Evolutionary conservation across 345 rosid genomes (phyloP).

Genomic region (Lepidium sativum): DNA sequence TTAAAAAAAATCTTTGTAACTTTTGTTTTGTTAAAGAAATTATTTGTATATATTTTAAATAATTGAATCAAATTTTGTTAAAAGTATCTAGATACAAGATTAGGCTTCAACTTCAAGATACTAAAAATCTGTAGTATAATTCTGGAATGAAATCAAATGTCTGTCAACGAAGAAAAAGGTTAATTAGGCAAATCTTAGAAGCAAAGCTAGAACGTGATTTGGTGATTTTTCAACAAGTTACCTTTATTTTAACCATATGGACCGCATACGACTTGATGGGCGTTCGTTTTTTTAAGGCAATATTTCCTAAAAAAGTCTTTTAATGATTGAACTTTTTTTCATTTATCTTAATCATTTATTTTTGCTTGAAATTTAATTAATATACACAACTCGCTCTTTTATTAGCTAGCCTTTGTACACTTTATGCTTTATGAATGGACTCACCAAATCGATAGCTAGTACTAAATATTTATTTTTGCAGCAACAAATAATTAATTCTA

Average conservation of each 20-base stretch:
- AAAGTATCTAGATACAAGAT: not conserved
- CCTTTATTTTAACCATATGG: conserved; percentile 1
- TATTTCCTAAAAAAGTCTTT: not conserved
- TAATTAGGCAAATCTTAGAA: conserved; percentile 20
- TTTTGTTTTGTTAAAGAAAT: no score
- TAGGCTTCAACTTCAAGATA: not conserved
- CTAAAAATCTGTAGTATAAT: not conserved
- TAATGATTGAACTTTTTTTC: not conserved
- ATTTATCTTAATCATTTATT: not conserved
- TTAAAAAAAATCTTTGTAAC: no score
- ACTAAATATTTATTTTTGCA: not conserved
- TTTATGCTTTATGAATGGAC: conserved; percentile 18
- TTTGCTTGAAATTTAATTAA: not conserved
- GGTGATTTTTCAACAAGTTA: conserved; percentile 5
- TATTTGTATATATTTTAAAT: not conserved
- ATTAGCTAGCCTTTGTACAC: not conserved
- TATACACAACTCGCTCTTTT: not conserved
- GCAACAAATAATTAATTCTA: not conserved
- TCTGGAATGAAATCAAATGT: not conserved
- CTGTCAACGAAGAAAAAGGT: not conserved
- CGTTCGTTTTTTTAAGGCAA: not conserved
- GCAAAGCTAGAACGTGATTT: conserved; percentile 15
- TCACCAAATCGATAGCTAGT: conserved; percentile 15
- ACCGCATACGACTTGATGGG: conserved; percentile 15
- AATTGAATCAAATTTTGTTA: not conserved